These are phyloP conservation scores for Pichia deserticola DNA, from an alignment of 805 yeast species.

Conservation along the genomic window DNA sequence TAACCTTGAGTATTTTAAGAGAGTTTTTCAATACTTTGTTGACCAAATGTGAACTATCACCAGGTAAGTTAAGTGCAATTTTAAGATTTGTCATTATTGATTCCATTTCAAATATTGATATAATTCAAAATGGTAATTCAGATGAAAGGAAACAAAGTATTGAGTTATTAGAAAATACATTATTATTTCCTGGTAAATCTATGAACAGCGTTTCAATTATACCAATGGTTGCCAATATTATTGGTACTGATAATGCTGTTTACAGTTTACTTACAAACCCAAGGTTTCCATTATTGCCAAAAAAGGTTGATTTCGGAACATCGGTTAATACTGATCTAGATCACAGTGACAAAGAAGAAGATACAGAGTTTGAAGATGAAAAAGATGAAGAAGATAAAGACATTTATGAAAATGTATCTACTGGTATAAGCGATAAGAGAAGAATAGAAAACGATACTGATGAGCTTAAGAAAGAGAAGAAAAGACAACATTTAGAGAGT, in stretches of 20 bases:
- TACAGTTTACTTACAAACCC: constrained; percentile 65
- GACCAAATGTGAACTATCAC: constrained; percentile 44
- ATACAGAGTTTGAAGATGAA: background rate
- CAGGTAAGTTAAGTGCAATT: constrained; percentile 58
- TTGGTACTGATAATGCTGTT: constrained; percentile 41
- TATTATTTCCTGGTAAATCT: constrained; percentile 57
- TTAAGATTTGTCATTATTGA: constrained; percentile 36
- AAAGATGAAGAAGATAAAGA: background rate
- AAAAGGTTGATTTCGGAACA: background rate
- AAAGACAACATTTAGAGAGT: constrained; percentile 10
- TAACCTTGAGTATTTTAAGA: constrained; percentile 31
- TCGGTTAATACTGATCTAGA: background rate
- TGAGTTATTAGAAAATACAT: constrained; percentile 45
- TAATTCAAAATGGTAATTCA: constrained; percentile 22
- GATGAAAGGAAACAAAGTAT: constrained; percentile 31
- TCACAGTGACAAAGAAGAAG: constrained; percentile 9
- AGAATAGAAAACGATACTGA: constrained; percentile 5
- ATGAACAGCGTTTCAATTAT: constrained; percentile 52
- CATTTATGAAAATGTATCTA: too few species aligned
- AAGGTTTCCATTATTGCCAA: constrained; percentile 50
- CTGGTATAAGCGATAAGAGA: background rate
- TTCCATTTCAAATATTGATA: constrained; percentile 26
- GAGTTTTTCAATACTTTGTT: constrained; percentile 44
- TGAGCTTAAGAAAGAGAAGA: constrained; percentile 8
- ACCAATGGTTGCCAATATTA: constrained; percentile 57